A percentile compares a stretch with the other conserved stretches of the same genome.
phyloP scores from a whole-genome alignment of 768 basidiomycete species.

The Stropharia rugosoannulata region DNA sequence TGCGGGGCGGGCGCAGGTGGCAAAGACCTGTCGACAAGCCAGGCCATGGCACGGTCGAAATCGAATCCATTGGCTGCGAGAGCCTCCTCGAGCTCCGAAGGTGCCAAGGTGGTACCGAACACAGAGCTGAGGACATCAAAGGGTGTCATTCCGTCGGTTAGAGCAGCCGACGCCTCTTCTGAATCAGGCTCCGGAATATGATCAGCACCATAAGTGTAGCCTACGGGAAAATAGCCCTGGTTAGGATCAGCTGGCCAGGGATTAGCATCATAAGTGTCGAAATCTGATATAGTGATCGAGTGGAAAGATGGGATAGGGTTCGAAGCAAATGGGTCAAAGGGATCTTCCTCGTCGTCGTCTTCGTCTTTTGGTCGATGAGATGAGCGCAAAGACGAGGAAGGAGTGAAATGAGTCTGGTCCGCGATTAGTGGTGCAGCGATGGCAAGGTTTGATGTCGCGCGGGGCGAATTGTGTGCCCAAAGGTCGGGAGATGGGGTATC shows the following conservation, averaged over 20 bases:
- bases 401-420: slow-evolving; percentile 64
- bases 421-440: slow-evolving; percentile 89
- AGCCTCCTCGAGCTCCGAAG: slow-evolving; percentile 92
- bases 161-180: slow-evolving; percentile 52
- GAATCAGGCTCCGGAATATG: slow-evolving; percentile 22
- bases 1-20: slow-evolving; percentile 44
- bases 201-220: slow-evolving; percentile 25
- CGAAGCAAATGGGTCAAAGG: slow-evolving; percentile 74
- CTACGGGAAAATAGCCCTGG: slow-evolving; percentile 31
- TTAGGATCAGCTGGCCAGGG: slow-evolving; percentile 26
- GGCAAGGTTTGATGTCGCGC: slow-evolving; percentile 81
- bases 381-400: slow-evolving; percentile 68
- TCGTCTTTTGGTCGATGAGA: slow-evolving; percentile 51
- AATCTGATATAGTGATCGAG: slow-evolving; percentile 62
- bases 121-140: slow-evolving; percentile 94
- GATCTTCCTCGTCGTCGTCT: slow-evolving; percentile 64
- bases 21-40: slow-evolving; percentile 77
- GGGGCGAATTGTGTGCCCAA: slow-evolving; percentile 76
- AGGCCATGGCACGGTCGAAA: slow-evolving; percentile 94
- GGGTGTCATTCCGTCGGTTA: slow-evolving; percentile 94
- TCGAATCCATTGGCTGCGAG: slow-evolving; percentile 87
- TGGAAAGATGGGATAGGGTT: slow-evolving; percentile 56
- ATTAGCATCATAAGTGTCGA: slow-evolving; percentile 48
- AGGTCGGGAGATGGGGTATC: slow-evolving; percentile 90
- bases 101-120: slow-evolving; percentile 87